Base-by-base conservation (phyloP, 2,329 filamentous ascomycete species). In the Xylaria sp. region DNA sequence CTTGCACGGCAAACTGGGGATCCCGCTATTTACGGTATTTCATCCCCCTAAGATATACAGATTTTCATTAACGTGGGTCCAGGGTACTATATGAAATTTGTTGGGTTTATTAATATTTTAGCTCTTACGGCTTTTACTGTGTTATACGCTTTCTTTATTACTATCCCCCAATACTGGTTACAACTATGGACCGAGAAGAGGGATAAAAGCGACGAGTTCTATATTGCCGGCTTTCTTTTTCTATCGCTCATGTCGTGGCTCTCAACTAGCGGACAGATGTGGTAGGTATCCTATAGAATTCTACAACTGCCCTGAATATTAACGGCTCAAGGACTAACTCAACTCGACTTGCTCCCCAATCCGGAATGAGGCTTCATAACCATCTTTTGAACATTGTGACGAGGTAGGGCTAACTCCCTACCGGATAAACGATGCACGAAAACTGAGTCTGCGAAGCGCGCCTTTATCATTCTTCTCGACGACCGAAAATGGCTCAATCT, bases 101-200 rank as follows among this genome's bases (percentile, higher is more conserved):
- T 77, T 1, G 76, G 78, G 0, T 20, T 74, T 1, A 2, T 51
- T 1, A 80, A 80, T 51, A 65, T 80, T 13, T 3, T 72, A 1
- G 38, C 78, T 5, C 61, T 82, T 6, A 13, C 38, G 15, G 13
- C 1, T 17, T 40, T 40, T 40, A 40, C 38, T 40, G 5, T 40
- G 38, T 40, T 17, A 17, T 40, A 40, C 38, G 38, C 13, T 15
- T 40, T 40, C 15, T 40, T 40, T 40, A 40, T 40, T 6, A 40
- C 38, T 40, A 40, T 40, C 6, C 38, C 38, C 38, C 38, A 40
- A 40, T 17, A 40, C 38, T 83, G 80, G 79, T 63, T 83, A 0
- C 79, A 81, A 58, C 71, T 75, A 59, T 83, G 81, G 82, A 81
- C 80, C 0, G 78, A 81, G 78, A 81, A 31, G 72, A 71, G 11